These are phyloP conservation scores for Suhomyces choctaworum DNA, from an alignment of 1,139 yeast species.

Conservation along the genomic window DNA sequence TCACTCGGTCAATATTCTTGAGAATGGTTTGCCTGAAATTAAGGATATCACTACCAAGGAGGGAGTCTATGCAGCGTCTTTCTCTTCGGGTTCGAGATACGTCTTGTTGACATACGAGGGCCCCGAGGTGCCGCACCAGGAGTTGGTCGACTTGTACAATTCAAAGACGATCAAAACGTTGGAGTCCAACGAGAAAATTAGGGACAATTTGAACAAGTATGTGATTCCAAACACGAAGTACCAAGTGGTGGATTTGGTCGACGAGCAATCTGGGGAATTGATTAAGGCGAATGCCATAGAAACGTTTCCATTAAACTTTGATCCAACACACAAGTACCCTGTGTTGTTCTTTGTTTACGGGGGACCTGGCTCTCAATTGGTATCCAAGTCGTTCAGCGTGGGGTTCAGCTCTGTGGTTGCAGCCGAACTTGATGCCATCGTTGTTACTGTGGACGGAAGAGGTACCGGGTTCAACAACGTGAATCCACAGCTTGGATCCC, in stretches of 20 bases:
- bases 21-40: constrained; percentile 35
- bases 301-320: constrained; percentile 63
- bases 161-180: constrained; percentile 36
- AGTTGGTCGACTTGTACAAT: constrained; percentile 54
- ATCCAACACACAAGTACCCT: constrained; percentile 58
- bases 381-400: constrained; percentile 51
- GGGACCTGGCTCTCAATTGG: constrained; percentile 81
- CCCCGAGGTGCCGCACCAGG: constrained; percentile 67
- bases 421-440: constrained; percentile 67
- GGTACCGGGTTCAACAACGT: constrained; percentile 70
- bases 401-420: constrained; percentile 67
- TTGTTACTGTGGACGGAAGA: constrained; percentile 80
- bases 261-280: constrained; percentile 37
- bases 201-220: constrained; percentile 38
- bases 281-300: constrained; percentile 58
- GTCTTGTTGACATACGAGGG: constrained; percentile 61
- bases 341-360: constrained; percentile 74
- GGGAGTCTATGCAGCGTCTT: constrained; percentile 70
- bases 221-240: constrained; percentile 49
- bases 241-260: constrained; percentile 53
- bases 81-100: constrained; percentile 67
- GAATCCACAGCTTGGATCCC: constrained; percentile 35
- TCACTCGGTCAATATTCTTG: constrained; percentile 45
- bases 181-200: constrained; percentile 50
- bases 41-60: constrained; percentile 58